Base-by-base conservation (phyloP, 2,329 filamentous ascomycete species). In the Ophiocordyceps robertsii region DNA sequence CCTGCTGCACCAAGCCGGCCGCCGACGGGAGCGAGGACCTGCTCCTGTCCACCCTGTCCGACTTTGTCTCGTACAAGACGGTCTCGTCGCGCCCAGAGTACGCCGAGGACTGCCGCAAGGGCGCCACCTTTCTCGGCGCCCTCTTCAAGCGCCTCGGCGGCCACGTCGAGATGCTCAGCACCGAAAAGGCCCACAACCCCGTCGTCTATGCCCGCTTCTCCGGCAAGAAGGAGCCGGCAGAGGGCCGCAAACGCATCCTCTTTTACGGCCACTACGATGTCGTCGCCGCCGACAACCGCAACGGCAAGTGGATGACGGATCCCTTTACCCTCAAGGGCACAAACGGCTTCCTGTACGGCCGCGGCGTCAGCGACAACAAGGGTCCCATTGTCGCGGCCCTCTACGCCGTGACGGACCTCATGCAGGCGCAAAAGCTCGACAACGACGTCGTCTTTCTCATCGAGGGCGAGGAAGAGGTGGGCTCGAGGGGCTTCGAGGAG, bases 261-360 rank as follows among this genome's bases (percentile, higher is more conserved):
- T 98, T 98, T 59, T 98, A 98, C 56, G 92, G 93, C 0, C 92
- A 98, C 59, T 98, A 98, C 66, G 92, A 98, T 56, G 89, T 98
- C 3, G 92, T 98, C 4, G 77, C 88, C 1, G 92, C 92, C 0
- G 87, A 95, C 50, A 80, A 82, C 32, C 84, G 84, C 48, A 79
- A 82, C 44, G 75, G 77, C 32, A 90, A 86, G 51, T 98, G 92
- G 92, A 73, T 77, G 33, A 80, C 79, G 2, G 85, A 96, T 48
- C 93, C 92, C 0, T 98, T 96, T 58, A 73, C 81, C n/a, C 73
- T 96, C 55, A 82, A 82, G 40, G 92, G 92, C 4, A 77, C 87
- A 43, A 89, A 95, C 53, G 90, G 92, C 0, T 96, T 90, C 58
- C 69, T 96, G 2, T 96, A 98, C 50, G 92, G 92, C 3, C 84